Evolutionary conservation across 208 protist species (phyloP), one percentile per base, ranked within the genome.

Genomic region (Angomonas ambiguus): DNA sequence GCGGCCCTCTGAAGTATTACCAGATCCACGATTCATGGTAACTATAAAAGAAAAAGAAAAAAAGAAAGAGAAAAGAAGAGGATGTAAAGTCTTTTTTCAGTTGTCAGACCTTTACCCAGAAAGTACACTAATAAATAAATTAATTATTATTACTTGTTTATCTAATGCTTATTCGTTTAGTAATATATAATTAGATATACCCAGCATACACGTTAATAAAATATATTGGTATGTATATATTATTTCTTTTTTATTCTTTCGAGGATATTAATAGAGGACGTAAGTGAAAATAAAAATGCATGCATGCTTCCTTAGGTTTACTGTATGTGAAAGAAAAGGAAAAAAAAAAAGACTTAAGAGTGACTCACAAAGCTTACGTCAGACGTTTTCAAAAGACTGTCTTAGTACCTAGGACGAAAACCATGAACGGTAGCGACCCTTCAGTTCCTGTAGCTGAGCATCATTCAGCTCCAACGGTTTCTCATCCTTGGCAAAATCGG

Each of bases 1-100:
- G 98, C 98, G 30, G 98, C 97, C n/a, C 97, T 99, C 79, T 98
- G 96, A 74, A 99, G 98, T 83, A 99, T 97, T 31, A 97, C 85
- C 8, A 96, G 97, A 0, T 93, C 94, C 62, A 99, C 83, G 48
- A 98, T 99, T 66, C 91, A 62, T 31, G 38, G 38, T 48, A 24
- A 32, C 18, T 48, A 60, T n/a, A 1, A 57, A 32, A 49, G 33
- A 18, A 65, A 34, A 65, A 42, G 42, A 58, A 18, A 62, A 22
- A 55, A 2, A 32, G 38, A 57, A 61, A 67, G 27, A 31, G 20
- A 32, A 60, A n/a, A 48, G 11, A 11, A 48, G 38, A 48, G 38
- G 18, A 11, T 11, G 13, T 20, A 48, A 18, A 20, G 38, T 11
- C 38, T 48, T 48, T 48, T 48, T 11, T 20, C 13, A 48, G 38